These are phyloP conservation scores for Zygosaccharomyces pseudorouxii DNA, from an alignment of 805 yeast species.

Conservation along the genomic window DNA sequence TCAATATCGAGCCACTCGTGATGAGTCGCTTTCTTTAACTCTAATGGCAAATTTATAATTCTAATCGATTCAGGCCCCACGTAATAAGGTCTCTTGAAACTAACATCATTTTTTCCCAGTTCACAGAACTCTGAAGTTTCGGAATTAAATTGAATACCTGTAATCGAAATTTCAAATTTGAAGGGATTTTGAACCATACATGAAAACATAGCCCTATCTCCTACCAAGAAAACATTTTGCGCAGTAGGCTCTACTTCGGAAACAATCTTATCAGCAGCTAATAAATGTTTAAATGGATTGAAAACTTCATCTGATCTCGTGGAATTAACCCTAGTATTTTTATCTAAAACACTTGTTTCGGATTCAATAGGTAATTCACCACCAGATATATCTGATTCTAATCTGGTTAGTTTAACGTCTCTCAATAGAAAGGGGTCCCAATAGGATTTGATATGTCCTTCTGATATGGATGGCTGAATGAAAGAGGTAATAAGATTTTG, in stretches of 20 bases:
- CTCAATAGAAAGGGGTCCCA: slow-evolving; percentile 74
- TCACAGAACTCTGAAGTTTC: slow-evolving; percentile 28
- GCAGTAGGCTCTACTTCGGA: slow-evolving; percentile 12
- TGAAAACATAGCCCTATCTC: slow-evolving; percentile 56
- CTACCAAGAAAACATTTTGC: slow-evolving; percentile 41
- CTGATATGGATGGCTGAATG: slow-evolving; percentile 26
- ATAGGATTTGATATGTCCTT: slow-evolving; percentile 39
- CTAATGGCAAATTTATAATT: slow-evolving; percentile 33
- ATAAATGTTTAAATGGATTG: slow-evolving; percentile 46
- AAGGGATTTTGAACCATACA: slow-evolving; percentile 74
- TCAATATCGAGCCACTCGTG: slow-evolving; percentile 12
- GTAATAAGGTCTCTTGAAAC: slow-evolving; percentile 25
- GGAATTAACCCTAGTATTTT: slow-evolving; percentile 11
- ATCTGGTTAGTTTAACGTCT: slow-evolving; percentile 38
- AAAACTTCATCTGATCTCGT: slow-evolving; percentile 43
- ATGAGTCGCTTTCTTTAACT: slow-evolving; percentile 18
- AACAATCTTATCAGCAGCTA: slow-evolving; percentile 13
- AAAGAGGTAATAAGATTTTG: slow-evolving; percentile 33
- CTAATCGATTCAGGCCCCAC: slow-evolving; percentile 39
- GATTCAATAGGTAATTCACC: slow-evolving; percentile 17
- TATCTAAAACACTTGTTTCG: slow-evolving; percentile 14
- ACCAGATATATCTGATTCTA: slow-evolving; percentile 24
- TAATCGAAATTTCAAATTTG: slow-evolving; percentile 62
- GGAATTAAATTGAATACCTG: slow-evolving; percentile 40
- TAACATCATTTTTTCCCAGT: slow-evolving; percentile 17